Percentiles rank a stretch among this genome's conserved stretches.
Conservation (phyloP, 2,329 filamentous ascomycete species). For the Ascocoryne sarcoides region DNA sequence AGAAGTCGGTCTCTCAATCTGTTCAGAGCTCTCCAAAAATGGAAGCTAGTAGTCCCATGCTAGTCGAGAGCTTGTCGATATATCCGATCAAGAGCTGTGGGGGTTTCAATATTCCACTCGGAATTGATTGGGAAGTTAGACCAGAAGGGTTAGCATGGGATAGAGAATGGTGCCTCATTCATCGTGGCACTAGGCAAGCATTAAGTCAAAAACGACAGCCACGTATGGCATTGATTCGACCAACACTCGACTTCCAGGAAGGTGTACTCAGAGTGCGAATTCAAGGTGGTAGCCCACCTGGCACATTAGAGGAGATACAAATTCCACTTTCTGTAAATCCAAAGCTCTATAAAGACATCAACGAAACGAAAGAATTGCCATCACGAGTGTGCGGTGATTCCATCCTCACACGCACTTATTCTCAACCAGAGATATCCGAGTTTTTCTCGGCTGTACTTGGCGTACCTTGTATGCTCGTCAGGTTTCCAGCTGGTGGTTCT, state of each 20-base stretch:
- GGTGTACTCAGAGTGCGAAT: slow-evolving; percentile 57
- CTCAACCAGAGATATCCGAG: slow-evolving; percentile 50
- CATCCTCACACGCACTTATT: slow-evolving; percentile 63
- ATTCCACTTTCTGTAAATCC: slow-evolving; percentile 64
- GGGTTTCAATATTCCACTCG: slow-evolving; percentile 60
- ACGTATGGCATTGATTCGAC: slow-evolving; percentile 75
- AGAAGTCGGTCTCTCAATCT: slow-evolving; percentile 5
- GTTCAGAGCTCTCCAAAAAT: not conserved
- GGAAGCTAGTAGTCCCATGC: slow-evolving; percentile 24
- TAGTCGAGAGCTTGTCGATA: slow-evolving; percentile 59
- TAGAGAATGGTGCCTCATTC: slow-evolving; percentile 90
- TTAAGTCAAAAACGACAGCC: slow-evolving; percentile 85
- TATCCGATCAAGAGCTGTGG: slow-evolving; percentile 95
- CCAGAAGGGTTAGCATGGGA: slow-evolving; percentile 87
- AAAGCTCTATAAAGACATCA: slow-evolving; percentile 37
- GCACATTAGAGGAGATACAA: slow-evolving; percentile 32
- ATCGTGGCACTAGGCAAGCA: slow-evolving; percentile 73
- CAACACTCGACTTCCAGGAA: slow-evolving; percentile 59
- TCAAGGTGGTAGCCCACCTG: slow-evolving; percentile 26
- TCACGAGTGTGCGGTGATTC: slow-evolving; percentile 79
- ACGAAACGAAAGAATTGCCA: slow-evolving; percentile 34
- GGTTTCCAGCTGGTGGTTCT: slow-evolving; percentile 64
- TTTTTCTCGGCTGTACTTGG: slow-evolving; percentile 74
- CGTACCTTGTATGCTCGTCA: slow-evolving; percentile 73
- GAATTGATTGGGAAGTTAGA: slow-evolving; percentile 63